Base-by-base conservation (phyloP, 345 rosid genomes). In the Brassica carinata region DNA sequence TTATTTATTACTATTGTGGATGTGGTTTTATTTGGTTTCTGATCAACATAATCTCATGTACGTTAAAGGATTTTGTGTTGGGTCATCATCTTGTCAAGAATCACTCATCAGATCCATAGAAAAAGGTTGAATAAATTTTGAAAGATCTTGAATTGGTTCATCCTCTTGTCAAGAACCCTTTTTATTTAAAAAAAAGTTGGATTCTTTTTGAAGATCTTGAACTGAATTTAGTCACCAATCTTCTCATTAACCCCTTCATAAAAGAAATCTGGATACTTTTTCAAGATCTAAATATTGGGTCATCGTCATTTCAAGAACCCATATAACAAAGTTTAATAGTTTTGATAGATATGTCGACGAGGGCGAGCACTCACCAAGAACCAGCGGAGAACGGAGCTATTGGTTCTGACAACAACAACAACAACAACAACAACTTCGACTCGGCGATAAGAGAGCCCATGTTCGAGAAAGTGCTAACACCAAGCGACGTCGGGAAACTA, bases 381-480 rank as follows among this genome's bases (percentile, higher is more conserved):
- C 43, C 72, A 8, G 74, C 67, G 15, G 77, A 66, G 61, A 65
- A 57, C 34, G 79, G 69, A 69, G 84, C 33, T 74, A 74, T 33
- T 29, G 64, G 63, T 5, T 69, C 66, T 5, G 38, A 9, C 80
- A 77, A n/a, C 79, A 72, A 71, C 77, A 59, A 77, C 79, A 72
- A 71, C 77, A 59, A 77, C 26, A 23, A 23, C 81, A 72, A 69
- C 72, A 55, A 76, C 78, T 75, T 58, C 62, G 67, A 29, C 66
- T 61, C 81, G 73, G 83, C 66, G 7, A 84, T 83, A 84, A 87
- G 80, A 80, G 89, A 90, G 19, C 88, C 86, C 76, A 88, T 91
- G 91, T 91, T 91, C 65, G 94, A 91, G 76, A 91, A 91, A 86
- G 97, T 90, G 2, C 86, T 91, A 64, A 91, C 97, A 6, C 97